phyloP scores from a whole-genome alignment of 805 yeast species.

The Spathaspora arborariae region DNA sequence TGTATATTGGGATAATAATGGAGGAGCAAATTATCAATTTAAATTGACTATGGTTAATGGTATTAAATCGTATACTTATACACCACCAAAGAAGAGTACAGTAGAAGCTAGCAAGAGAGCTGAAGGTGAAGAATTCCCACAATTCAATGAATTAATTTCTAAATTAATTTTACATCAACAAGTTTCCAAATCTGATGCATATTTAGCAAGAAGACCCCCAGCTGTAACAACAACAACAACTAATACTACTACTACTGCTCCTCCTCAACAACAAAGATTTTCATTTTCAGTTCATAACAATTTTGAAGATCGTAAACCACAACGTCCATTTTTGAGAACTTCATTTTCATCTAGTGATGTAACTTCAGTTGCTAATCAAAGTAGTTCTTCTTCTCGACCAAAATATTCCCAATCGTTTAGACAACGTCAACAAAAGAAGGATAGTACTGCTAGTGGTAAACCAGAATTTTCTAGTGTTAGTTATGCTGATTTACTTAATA shows the following conservation, averaged over 20 bases:
- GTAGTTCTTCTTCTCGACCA: neutral
- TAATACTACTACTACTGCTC: neutral
- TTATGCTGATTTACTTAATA: conserved; percentile 32
- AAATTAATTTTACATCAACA: conserved; percentile 16
- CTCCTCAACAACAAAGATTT: conserved; percentile 4
- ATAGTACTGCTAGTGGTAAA: neutral
- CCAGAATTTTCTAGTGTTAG: conserved; percentile 5
- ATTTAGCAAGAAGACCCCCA: neutral
- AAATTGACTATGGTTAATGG: conserved; percentile 3
- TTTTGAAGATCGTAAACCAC: conserved; percentile 3
- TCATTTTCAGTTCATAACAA: conserved; percentile 3
- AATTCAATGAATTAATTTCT: conserved; percentile 20
- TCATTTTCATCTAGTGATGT: conserved; percentile 8
- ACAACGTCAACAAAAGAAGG: conserved; percentile 6
- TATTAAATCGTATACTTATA: conserved; percentile 4
- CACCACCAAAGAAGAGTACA: conserved; percentile 1
- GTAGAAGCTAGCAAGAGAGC: neutral
- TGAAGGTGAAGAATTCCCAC: conserved; percentile 6
- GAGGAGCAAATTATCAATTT: conserved; percentile 32
- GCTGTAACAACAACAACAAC: neutral
- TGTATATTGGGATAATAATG: conserved; percentile 39
- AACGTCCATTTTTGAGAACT: conserved; percentile 4
- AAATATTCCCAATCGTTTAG: conserved; percentile 7
- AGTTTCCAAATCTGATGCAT: conserved; percentile 4
- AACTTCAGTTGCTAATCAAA: neutral